These are phyloP conservation scores for Amylostereum areolatum DNA, from an alignment of 1,284 basidiomycete genomes.

Conservation along the genomic window DNA sequence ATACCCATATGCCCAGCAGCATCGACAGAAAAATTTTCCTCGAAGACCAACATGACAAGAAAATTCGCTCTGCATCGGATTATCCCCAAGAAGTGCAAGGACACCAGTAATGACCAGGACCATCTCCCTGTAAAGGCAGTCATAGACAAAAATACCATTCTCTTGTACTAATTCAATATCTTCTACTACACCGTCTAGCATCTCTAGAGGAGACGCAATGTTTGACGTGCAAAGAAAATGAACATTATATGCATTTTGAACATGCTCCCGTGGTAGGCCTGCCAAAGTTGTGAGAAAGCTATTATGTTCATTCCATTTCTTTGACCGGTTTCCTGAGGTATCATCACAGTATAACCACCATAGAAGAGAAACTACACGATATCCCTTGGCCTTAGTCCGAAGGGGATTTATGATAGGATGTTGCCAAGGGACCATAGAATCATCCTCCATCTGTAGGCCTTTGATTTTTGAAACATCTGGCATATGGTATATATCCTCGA, in stretches of 20 bases:
- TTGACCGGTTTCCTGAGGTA: constrained; percentile 36
- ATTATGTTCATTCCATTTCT: constrained; percentile 38
- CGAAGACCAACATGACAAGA: constrained; percentile 33
- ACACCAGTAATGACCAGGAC: constrained; percentile 28
- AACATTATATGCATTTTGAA: constrained; percentile 18
- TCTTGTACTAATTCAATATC: constrained; percentile 22
- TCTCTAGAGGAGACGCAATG: constrained; percentile 32
- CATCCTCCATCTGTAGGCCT: no score
- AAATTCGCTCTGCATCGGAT: constrained; percentile 41
- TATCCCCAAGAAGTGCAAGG: constrained; percentile 34
- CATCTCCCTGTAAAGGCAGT: constrained; percentile 20
- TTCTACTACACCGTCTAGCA: constrained; percentile 30
- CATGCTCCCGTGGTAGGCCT: constrained; percentile 15
- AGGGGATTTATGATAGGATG: no score
- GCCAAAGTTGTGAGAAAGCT: constrained; percentile 25
- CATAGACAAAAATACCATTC: constrained; percentile 30
- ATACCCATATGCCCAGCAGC: constrained; percentile 24
- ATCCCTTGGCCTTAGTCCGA: constrained; percentile 11
- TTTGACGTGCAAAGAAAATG: constrained; percentile 35
- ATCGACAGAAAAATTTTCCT: constrained; percentile 33
- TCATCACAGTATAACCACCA: constrained; percentile 39
- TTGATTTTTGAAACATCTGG: no score
- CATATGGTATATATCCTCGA: no score
- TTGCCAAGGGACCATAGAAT: no score
- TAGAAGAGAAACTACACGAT: constrained; percentile 18